These are phyloP conservation scores for Mycena pura DNA, from an alignment of 768 basidiomycete genomes.

Conservation along the genomic window DNA sequence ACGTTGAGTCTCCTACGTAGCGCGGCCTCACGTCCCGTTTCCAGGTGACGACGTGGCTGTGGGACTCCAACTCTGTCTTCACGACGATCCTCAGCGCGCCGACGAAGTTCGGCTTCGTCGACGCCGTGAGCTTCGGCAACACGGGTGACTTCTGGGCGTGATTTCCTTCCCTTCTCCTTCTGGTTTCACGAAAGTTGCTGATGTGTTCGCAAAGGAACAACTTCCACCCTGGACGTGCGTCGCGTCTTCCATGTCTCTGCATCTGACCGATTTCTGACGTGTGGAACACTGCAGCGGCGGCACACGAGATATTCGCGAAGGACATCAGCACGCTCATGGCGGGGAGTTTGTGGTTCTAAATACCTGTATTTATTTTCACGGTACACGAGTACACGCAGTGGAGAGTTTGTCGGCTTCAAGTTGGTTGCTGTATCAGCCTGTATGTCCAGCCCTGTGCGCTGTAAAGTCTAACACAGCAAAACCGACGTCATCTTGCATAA, in stretches of 20 bases:
- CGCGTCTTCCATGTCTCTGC: not conserved
- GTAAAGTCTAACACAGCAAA: no score
- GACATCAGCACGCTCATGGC: constrained; percentile 9
- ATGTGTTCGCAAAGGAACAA: constrained; percentile 46
- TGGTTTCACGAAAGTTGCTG: not conserved
- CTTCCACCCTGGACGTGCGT: constrained; percentile 60
- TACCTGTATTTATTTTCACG: no score
- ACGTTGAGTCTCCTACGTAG: not conserved
- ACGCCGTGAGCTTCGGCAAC: constrained; percentile 49
- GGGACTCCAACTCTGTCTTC: constrained; percentile 59
- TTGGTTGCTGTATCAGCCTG: no score
- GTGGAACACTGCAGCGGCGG: not conserved
- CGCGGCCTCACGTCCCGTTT: not conserved
- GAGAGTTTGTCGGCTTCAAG: no score
- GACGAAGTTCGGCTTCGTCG: constrained; percentile 60
- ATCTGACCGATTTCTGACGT: not conserved
- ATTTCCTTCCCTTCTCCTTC: not conserved
- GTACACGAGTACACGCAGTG: no score
- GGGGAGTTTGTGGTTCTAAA: constrained; percentile 22
- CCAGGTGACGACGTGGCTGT: constrained; percentile 57
- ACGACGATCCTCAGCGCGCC: constrained; percentile 56
- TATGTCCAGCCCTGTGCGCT: no score
- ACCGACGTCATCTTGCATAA: no score
- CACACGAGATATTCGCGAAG: constrained; percentile 23
- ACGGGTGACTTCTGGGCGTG: constrained; percentile 63